These are phyloP conservation scores for Talaromyces borbonicus DNA, from an alignment of 495 filamentous ascomycete species.

Conservation along the genomic window DNA sequence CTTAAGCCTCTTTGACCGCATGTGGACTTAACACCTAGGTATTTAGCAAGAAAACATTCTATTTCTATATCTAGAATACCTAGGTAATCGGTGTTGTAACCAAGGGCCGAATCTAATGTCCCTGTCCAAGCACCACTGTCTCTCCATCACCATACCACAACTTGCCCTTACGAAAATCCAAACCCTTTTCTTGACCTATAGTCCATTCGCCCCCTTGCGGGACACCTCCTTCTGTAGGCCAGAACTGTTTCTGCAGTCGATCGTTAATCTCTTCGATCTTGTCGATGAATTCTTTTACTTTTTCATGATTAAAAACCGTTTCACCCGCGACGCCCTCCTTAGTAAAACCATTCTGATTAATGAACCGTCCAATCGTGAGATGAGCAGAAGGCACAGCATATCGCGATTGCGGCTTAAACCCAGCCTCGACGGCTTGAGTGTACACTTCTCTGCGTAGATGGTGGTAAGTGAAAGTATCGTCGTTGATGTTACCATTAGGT, in stretches of 20 bases:
- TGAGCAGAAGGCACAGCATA: slow-evolving; percentile 85
- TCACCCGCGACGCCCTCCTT: slow-evolving; percentile 12
- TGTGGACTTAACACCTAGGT: too few species aligned
- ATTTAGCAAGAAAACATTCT: too few species aligned
- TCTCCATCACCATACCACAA: slow-evolving; percentile 82
- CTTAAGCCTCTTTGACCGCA: too few species aligned
- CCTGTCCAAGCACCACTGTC: slow-evolving; percentile 51
- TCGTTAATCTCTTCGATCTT: slow-evolving; percentile 67
- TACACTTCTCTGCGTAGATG: slow-evolving; percentile 78
- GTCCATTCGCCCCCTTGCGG: slow-evolving; percentile 53
- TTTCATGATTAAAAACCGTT: slow-evolving; percentile 25
- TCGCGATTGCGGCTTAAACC: slow-evolving; percentile 54
- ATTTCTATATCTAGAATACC: too few species aligned
- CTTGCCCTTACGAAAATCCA: slow-evolving; percentile 57
- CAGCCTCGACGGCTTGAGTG: slow-evolving; percentile 42
- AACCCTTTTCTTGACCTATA: slow-evolving; percentile 65
- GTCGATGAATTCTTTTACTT: slow-evolving; percentile 48
- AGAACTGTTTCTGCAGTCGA: slow-evolving; percentile 56
- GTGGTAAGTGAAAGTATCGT: slow-evolving; percentile 73
- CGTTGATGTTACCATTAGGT: slow-evolving; percentile 13
- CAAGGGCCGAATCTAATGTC: too few species aligned
- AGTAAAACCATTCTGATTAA: slow-evolving; percentile 44
- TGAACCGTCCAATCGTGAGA: slow-evolving; percentile 75
- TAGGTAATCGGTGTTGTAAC: too few species aligned
- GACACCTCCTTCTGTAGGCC: slow-evolving; percentile 41